Base-by-base conservation (phyloP, 257 asterid species). In the Thymus quinquecostatus region DNA sequence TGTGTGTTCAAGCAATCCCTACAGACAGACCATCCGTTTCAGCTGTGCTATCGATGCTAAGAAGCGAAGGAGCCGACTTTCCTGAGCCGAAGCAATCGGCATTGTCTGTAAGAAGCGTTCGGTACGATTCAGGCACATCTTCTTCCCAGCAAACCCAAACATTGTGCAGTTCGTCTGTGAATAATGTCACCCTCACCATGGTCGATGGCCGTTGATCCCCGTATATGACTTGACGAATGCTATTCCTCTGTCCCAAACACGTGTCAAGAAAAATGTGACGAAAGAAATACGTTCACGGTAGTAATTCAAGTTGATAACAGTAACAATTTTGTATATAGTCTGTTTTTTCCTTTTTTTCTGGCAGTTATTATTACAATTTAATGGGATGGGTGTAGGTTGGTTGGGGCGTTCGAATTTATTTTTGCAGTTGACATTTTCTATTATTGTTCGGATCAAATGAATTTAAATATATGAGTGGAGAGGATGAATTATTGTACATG, bases 1-100 rank as follows among this genome's bases (percentile, higher is more conserved):
- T 91, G 69, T 89, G 92, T 2, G 92, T 89, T 21, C 95, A 91
- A 81, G 89, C 89, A 73, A 64, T 69, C 58, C 86, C 84, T 8
- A 66, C 60, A 29, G 88, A 86, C 28, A 80, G 96, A 78, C 97
- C 94, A 13, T 80, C 81, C 6, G 67, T 84, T 11, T 79, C 87
- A 6, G 7, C 47, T 27, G 82, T 86, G 53, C 82, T 88, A 1
- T 82, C 88, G 1, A 85, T 88, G 90, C 80, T 91, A 32, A 79
- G 71, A 32, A 76, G 86, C 68, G 85, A 87, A 66, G 79, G 69
- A 32, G 33, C 70, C 2, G 79, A 83, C 61, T 87, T 90, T 10
- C 87, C 88, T 0, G 44, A 10, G 44, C 96, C 94, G 5, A 82
- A 84, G 81, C 34, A 81, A 33, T 36, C 79, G 1, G 77, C 80